These are phyloP conservation scores for Mucor piriformis DNA, from an alignment of 371 early-diverging fungal genomes.

Conservation along the genomic window DNA sequence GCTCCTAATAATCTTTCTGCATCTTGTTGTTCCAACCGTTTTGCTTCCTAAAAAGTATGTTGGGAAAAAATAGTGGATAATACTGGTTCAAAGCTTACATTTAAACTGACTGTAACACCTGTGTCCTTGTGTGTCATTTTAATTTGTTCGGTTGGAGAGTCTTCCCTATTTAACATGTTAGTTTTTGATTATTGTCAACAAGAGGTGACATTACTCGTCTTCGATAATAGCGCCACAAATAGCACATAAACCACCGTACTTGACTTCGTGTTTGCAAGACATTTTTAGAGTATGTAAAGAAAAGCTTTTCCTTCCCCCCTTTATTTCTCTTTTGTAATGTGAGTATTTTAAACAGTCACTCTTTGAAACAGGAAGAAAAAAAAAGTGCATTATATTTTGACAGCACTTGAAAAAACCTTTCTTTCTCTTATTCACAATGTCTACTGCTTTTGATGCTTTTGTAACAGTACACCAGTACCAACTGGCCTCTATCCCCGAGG, in stretches of 20 bases:
- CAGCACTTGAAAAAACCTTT: background rate
- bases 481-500: conserved; percentile 57
- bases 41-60: conserved; percentile 67
- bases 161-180: background rate
- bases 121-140: conserved; percentile 77
- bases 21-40: conserved; percentile 72
- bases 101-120: conserved; percentile 70
- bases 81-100: conserved; percentile 32
- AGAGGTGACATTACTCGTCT: conserved; percentile 30
- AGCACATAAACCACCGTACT: conserved; percentile 80
- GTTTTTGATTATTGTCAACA: background rate
- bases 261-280: conserved; percentile 50
- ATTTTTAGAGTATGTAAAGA: background rate
- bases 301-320: background rate
- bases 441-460: conserved; percentile 54
- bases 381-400: background rate
- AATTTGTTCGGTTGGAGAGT: conserved; percentile 47
- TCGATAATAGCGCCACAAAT: conserved; percentile 71
- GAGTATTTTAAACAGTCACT: background rate
- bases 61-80: background rate
- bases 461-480: conserved; percentile 66
- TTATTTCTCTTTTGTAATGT: background rate
- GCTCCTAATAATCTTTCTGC: conserved; percentile 64
- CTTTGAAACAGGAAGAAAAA: background rate
- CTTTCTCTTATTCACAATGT: conserved; percentile 10